Base-by-base conservation (phyloP, 306 rosid species). In the Lathyrus aphaca region DNA sequence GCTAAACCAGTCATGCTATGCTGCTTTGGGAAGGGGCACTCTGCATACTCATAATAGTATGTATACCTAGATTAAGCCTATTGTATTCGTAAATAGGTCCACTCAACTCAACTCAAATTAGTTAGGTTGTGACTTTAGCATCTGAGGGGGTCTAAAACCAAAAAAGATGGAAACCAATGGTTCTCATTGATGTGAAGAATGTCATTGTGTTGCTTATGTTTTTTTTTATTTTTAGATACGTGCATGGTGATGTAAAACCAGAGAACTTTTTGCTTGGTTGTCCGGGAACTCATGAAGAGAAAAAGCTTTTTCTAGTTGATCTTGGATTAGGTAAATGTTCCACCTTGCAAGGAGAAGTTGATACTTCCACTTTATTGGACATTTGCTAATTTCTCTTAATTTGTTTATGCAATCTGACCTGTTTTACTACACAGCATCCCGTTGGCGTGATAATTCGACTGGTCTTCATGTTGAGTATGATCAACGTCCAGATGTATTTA, bases 241-340 rank as follows among this genome's bases (percentile, higher is more conserved):
- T 93, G 17, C 98, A 93, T 25, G 98, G 98, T 57, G 98, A 93
- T 75, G 97, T 93, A 13, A 93, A 93, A 79, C 97, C 98, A 11
- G 97, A 93, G 81, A 93, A 93, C 79, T 90, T 93, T 79, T 84
- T 93, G 84, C 97, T 93, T 60, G 98, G 97, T 23, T 51, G 88
- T 61, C 87, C 96, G 1, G 97, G 94, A 69, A 85, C 94, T 71
- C 73, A 83, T 10, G 91, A 93, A 64, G 97, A 90, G 82, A 93
- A 90, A 66, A 90, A 76, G 65, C 76, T 93, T 61, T 93, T 88
- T 77, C 73, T 93, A 60, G 98, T 93, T 66, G 96, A 93, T 83
- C 97, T 93, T 79, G 97, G 98, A 50, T 85, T 90, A 80, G 96
- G 96, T 87, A 63, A 77, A 32, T 40, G 64, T n/a, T n/a, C 40